Percentiles rank a stretch among this genome's conserved stretches.
These are phyloP conservation scores for Endocarpon pusillum DNA, from an alignment of 495 filamentous ascomycete genomes.

Conservation along the genomic window DNA sequence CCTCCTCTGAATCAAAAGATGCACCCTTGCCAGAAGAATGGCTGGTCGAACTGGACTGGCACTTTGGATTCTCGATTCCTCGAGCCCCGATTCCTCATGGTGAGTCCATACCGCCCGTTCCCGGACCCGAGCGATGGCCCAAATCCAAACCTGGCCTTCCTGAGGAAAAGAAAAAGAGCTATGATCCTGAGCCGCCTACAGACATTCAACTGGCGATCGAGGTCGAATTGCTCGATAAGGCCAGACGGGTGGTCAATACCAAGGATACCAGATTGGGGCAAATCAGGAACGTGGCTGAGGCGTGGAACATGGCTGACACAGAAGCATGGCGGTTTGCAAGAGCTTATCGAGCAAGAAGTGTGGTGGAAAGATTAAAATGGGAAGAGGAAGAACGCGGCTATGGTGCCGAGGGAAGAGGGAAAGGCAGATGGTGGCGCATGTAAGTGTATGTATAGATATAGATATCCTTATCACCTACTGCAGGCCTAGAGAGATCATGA, in stretches of 20 bases:
- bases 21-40: constrained; percentile 19
- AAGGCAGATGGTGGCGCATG: constrained; percentile 1
- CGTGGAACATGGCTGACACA: constrained; percentile 85
- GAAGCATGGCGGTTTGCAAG: constrained; percentile 86
- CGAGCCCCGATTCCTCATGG: constrained; percentile 31
- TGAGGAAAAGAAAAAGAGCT: constrained; percentile 25
- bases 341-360: constrained; percentile 39
- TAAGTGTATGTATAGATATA: too few relatives aligned
- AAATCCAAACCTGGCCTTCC: constrained; percentile 19
- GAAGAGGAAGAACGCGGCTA: constrained; percentile 28
- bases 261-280: constrained; percentile 16
- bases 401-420: constrained; percentile 12
- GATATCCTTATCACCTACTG: too few relatives aligned
- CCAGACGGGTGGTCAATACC: constrained; percentile 32
- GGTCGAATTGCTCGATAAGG: constrained; percentile 42
- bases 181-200: constrained; percentile 16
- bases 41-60: constrained; percentile 61
- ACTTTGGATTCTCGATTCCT: constrained; percentile 72
- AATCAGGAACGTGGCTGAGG: constrained; percentile 52
- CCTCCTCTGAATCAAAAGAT: constrained; percentile 22
- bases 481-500: too few relatives aligned
- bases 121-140: constrained; percentile 20
- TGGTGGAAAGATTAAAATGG: constrained; percentile 30
- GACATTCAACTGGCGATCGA: constrained; percentile 29
- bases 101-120: constrained; percentile 33